phyloP scores from a whole-genome alignment of 2,329 filamentous ascomycete genomes.

The Ascosphaera aggregata region DNA sequence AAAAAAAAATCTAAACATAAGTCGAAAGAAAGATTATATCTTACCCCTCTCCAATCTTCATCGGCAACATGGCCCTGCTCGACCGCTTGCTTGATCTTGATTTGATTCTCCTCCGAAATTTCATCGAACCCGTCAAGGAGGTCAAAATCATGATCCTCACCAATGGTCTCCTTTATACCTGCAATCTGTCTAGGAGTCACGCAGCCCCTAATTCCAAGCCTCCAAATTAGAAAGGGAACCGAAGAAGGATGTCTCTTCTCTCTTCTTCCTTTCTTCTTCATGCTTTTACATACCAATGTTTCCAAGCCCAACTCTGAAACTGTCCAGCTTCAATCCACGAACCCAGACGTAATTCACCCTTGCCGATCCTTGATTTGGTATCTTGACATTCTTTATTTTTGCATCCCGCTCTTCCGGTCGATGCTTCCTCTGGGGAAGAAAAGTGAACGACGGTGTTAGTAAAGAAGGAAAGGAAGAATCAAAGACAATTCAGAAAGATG shows the following conservation, averaged over 20 bases:
- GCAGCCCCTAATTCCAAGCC: constrained; percentile 50
- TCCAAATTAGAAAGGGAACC: no score
- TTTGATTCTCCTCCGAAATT: constrained; percentile 40
- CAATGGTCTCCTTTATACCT: constrained; percentile 34
- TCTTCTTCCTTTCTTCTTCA: no score
- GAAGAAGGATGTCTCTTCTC: no score
- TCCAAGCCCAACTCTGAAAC: constrained; percentile 48
- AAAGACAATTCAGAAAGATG: background rate
- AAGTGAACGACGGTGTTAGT: constrained; percentile 1
- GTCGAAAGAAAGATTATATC: constrained; percentile 12
- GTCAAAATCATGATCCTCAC: constrained; percentile 28
- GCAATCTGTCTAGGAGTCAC: constrained; percentile 52
- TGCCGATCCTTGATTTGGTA: constrained; percentile 42
- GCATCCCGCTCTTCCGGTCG: constrained; percentile 50
- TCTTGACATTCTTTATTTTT: constrained; percentile 52
- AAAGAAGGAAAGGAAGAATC: background rate
- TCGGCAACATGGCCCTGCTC: constrained; percentile 59
- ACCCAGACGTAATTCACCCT: constrained; percentile 59
- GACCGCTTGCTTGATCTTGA: constrained; percentile 50
- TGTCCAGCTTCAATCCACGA: constrained; percentile 40
- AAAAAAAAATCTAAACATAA: no score
- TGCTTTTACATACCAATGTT: constrained; percentile 48
- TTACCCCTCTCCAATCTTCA: constrained; percentile 73
- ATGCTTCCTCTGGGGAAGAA: constrained; percentile 37
- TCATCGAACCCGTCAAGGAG: constrained; percentile 65